Base-by-base conservation (phyloP, 805 yeast genomes). In the Ogataea haglerorum region DNA sequence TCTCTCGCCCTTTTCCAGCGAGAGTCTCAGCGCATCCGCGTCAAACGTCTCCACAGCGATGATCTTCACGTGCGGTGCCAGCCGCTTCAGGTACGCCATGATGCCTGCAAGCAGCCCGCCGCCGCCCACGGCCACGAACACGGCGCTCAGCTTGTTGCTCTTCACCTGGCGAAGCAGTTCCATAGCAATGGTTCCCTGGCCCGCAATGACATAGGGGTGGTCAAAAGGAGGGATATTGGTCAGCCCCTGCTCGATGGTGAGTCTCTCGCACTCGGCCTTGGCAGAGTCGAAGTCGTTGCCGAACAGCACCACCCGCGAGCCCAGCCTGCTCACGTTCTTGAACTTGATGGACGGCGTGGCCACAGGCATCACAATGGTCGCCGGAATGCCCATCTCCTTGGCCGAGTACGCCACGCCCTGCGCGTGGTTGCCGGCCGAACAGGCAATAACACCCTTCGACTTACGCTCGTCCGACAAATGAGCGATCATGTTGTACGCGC, bases 351-450 rank as follows among this genome's bases (percentile, higher is more conserved):
- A 80, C 2, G 99, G 99, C 0, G 99, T 93, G 2, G 95, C 91
- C 3, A 87, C 81, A 2, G 99, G 99, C 99, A 93, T 93, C 33
- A 93, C 98, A 39, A 93, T 93, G 5, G 97, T 91, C 4, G 98
- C 91, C 3, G 96, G 93, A 38, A 93, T 88, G 19, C 82, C 83
- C 57, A 93, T 69, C 45, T 82, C 78, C 45, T 78, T 80, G 4
- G 98, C 96, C 16, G 95, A 84, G 60, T 66, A 91, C 0, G 99
- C 99, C 10, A 93, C 98, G 51, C 99, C 99, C 61, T 93, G 99
- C 1, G 99, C 99, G 56, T 93, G 99, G 64, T 93, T 93, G 25
- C 99, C 99, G 4, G 99, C 99, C 22, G 97, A 88, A 57, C 98
- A 93, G 0, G 98, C 97, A 59, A 95, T 85, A 40, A 93, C 97